phyloP scores from a whole-genome alignment of 2,329 filamentous ascomycete genomes.

The Trichoderma harzianum region DNA sequence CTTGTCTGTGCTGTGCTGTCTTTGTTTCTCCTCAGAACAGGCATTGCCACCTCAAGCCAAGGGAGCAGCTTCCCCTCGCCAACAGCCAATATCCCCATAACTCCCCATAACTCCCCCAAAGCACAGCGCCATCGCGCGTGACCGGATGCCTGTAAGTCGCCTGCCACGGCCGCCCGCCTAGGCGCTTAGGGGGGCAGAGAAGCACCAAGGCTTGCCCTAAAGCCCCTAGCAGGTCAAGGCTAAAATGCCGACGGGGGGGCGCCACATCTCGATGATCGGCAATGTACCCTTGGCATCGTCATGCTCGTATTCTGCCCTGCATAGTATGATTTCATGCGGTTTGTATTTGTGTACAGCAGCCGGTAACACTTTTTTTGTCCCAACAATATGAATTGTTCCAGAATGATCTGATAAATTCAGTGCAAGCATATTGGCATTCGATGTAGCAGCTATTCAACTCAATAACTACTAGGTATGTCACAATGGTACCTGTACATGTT shows the following conservation, averaged over 20 bases:
- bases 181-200: background rate
- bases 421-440: background rate
- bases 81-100: background rate
- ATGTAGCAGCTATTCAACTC: background rate
- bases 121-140: background rate
- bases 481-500: background rate
- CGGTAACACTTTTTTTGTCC: background rate
- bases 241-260: background rate
- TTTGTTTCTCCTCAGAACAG: background rate
- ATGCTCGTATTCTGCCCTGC: constrained; percentile 6
- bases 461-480: too few species aligned
- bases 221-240: background rate
- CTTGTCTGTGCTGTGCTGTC: background rate
- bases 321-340: background rate
- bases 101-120: background rate
- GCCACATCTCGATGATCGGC: background rate
- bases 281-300: background rate
- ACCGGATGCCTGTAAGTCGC: background rate
- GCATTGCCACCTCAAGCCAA: background rate
- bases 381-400: background rate
- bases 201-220: background rate
- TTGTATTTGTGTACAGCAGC: background rate
- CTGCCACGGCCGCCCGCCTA: background rate
- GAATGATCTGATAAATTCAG: background rate
- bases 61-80: background rate